A percentile compares a stretch with the other conserved stretches of the same genome.
These are phyloP conservation scores for Penicillium antarcticum DNA, from an alignment of 495 filamentous ascomycete species.

Conservation along the genomic window DNA sequence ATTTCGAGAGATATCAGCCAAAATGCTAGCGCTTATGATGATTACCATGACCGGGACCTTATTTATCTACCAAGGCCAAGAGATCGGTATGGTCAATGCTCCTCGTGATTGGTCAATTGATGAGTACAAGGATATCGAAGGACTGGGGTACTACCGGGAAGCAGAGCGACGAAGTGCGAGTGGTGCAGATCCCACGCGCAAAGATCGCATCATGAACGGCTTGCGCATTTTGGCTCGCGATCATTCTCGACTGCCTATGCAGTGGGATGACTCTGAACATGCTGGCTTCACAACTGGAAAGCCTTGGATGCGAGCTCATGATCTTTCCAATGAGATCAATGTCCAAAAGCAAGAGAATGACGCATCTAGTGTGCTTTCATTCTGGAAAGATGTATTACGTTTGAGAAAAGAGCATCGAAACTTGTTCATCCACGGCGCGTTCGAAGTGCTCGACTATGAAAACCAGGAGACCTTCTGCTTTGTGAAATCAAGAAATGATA, in stretches of 20 bases:
- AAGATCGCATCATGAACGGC: conserved; percentile 12
- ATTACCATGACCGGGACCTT: conserved; percentile 56
- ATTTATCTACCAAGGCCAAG: conserved; percentile 70
- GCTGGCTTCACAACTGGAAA: conserved; percentile 36
- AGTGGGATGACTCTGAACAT: conserved; percentile 51
- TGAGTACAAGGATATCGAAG: conserved; percentile 64
- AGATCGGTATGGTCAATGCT: conserved; percentile 66
- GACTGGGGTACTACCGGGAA: conserved; percentile 50
- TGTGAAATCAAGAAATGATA: conserved; percentile 12
- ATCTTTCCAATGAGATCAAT: conserved; percentile 42
- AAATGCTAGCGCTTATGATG: conserved; percentile 56
- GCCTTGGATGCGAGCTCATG: conserved; percentile 55
- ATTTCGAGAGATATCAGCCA: conserved; percentile 42
- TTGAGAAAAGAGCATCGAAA: conserved; percentile 46
- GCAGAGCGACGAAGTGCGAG: conserved; percentile 3
- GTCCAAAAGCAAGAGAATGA: conserved; percentile 38
- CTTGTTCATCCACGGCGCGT: conserved; percentile 54
- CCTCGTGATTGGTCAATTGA: conserved; percentile 55
- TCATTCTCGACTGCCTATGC: conserved; percentile 52
- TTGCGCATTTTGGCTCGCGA: conserved; percentile 37
- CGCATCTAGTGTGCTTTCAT: conserved; percentile 35
- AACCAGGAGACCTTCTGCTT: conserved; percentile 32
- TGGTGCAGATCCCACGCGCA: conserved; percentile 10
- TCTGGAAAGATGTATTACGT: conserved; percentile 42
- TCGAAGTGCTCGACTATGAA: conserved; percentile 37